Percentiles rank a stretch among this genome's conserved stretches.
phyloP scores from a whole-genome alignment of 768 basidiomycete genomes.

The Floccularia luteovirens region DNA sequence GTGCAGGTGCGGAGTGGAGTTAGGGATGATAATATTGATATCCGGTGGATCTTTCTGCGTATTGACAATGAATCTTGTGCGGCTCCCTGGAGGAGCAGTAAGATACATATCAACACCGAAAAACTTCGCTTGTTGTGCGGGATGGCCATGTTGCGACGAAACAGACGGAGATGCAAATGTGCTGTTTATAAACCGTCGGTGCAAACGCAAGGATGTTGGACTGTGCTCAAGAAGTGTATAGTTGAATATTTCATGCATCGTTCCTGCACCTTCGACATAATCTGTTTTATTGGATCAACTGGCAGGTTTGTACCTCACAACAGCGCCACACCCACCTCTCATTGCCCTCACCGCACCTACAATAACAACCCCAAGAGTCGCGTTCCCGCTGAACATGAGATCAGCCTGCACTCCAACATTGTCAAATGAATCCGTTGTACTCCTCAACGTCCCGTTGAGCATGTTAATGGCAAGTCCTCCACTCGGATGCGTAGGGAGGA shows the following conservation, averaged over 20 bases:
- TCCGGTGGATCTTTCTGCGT: constrained; percentile 22
- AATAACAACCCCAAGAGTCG: constrained; percentile 31
- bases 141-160: not conserved
- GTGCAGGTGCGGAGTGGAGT: constrained; percentile 10
- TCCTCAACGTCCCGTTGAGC: constrained; percentile 13
- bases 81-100: constrained; percentile 15
- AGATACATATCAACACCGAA: constrained; percentile 20
- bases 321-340: constrained; percentile 17
- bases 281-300: constrained; percentile 12
- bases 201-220: constrained; percentile 24
- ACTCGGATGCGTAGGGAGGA: constrained; percentile 18
- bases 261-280: constrained; percentile 31
- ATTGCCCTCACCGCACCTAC: constrained; percentile 34
- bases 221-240: constrained; percentile 28
- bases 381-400: constrained; percentile 21
- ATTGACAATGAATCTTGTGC: constrained; percentile 23
- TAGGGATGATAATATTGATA: constrained; percentile 23
- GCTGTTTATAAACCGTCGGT: constrained; percentile 32
- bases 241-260: constrained; percentile 35
- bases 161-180: constrained; percentile 9
- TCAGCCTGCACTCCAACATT: constrained; percentile 31
- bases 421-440: constrained; percentile 11
- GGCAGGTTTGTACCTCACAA: not conserved
- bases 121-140: constrained; percentile 12
- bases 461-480: constrained; percentile 9